Evolutionary conservation across 345 rosid species (phyloP).

Genomic region (Rhizophora apiculata): DNA sequence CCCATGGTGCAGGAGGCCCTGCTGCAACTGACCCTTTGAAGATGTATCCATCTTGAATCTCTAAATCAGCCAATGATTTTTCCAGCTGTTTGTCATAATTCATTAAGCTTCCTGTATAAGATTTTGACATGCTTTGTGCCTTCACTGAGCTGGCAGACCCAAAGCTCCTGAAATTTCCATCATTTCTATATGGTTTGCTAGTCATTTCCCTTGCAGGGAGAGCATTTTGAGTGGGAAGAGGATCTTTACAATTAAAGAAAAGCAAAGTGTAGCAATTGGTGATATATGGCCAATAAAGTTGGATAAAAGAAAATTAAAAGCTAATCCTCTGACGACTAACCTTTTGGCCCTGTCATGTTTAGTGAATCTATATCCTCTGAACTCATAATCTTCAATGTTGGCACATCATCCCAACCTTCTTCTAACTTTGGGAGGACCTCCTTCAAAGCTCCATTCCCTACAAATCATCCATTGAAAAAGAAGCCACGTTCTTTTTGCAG

Average conservation of each 20-base stretch:
- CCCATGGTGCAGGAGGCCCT: slow-evolving; percentile 51
- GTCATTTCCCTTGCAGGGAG: slow-evolving; percentile 18
- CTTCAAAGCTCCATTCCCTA: slow-evolving; percentile 49
- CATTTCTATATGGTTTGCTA: slow-evolving; percentile 26
- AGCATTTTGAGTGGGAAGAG: slow-evolving; percentile 26
- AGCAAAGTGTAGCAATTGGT: too few relatives aligned
- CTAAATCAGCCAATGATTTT: slow-evolving; percentile 49
- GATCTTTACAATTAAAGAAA: slow-evolving; percentile 25
- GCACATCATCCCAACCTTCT: slow-evolving; percentile 77
- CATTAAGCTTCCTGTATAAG: slow-evolving; percentile 18
- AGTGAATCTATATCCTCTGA: slow-evolving; percentile 53
- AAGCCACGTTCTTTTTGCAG: slow-evolving; percentile 41
- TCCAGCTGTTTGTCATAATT: slow-evolving; percentile 35
- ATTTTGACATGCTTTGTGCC: slow-evolving; percentile 22
- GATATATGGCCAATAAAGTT: neutral
- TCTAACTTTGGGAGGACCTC: slow-evolving; percentile 52
- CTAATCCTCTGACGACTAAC: slow-evolving; percentile 21
- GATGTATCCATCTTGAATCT: slow-evolving; percentile 50
- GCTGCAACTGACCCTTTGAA: slow-evolving; percentile 65
- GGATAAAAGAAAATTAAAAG: neutral
- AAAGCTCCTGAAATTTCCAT: slow-evolving; percentile 28
- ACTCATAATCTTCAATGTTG: slow-evolving; percentile 63
- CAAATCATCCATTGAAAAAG: slow-evolving; percentile 57
- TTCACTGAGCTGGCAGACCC: slow-evolving; percentile 27
- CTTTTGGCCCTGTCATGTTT: slow-evolving; percentile 53